Conservation (phyloP, 345 rosid genomes). For the rapeseed (Brassica napus) region DNA sequence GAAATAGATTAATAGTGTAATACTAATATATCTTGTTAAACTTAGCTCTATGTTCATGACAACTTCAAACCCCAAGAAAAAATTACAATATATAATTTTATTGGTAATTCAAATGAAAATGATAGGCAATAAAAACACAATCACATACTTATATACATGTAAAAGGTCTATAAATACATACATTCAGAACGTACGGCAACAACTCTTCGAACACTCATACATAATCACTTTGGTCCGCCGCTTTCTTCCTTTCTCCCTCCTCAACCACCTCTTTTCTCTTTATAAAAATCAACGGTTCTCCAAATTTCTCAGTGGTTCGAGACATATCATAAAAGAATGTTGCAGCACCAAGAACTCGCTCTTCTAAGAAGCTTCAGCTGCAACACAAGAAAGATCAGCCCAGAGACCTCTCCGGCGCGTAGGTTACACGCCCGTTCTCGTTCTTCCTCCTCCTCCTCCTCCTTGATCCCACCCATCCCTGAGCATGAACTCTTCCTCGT, state of each 20-base stretch:
- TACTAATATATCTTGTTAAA: background rate
- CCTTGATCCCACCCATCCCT: constrained; percentile 40
- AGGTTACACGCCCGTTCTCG: constrained; percentile 35
- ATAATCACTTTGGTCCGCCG: constrained; percentile 73
- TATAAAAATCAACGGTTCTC: background rate
- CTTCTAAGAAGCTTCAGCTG: constrained; percentile 42
- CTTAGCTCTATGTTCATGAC: constrained; percentile 3
- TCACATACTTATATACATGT: background rate
- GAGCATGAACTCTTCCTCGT: constrained; percentile 48
- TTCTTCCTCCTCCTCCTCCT: constrained; percentile 36
- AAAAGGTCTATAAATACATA: constrained; percentile 42
- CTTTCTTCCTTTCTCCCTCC: constrained; percentile 34
- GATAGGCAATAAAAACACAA: constrained; percentile 33
- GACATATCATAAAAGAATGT: constrained; percentile 8
- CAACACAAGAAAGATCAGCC: constrained; percentile 46
- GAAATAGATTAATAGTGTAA: no score
- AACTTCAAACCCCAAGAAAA: constrained; percentile 7
- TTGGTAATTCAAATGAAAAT: constrained; percentile 35
- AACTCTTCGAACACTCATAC: constrained; percentile 46
- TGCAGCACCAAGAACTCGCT: constrained; percentile 37
- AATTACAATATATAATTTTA: background rate
- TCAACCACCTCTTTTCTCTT: background rate
- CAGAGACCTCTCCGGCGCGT: constrained; percentile 36
- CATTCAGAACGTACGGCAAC: constrained; percentile 46
- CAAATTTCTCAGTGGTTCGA: background rate